Evolutionary conservation across 441 rosid genomes (phyloP).

Genomic region (Gossypium lobatum): DNA sequence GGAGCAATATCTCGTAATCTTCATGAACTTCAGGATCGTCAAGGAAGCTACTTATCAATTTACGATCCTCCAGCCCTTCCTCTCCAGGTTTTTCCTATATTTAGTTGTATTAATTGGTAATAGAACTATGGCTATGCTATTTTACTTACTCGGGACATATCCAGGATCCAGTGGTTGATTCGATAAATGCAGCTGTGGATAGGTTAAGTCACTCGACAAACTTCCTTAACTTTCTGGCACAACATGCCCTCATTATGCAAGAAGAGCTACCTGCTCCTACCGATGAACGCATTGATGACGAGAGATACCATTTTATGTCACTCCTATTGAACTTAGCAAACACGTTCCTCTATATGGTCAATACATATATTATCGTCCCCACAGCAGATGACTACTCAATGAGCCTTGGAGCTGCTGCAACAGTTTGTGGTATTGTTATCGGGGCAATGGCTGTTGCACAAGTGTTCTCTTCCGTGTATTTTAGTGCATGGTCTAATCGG

Average conservation of each 20-base stretch:
- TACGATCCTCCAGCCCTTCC: constrained; percentile 90
- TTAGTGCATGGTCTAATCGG: constrained; percentile 95
- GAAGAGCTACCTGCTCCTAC: constrained; percentile 80
- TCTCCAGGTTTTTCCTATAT: constrained; percentile 49
- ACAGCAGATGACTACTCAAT: constrained; percentile 92
- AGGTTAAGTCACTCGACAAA: constrained; percentile 75
- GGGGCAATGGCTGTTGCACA: constrained; percentile 99
- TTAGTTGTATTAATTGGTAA: too few species aligned
- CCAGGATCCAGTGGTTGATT: constrained; percentile 87
- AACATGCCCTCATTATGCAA: constrained; percentile 95
- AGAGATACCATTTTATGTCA: constrained; percentile 75
- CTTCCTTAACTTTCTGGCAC: constrained; percentile 84
- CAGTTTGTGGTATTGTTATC: constrained; percentile 95
- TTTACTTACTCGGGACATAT: constrained; percentile 10
- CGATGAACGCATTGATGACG: constrained; percentile 61
- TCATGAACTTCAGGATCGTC: constrained; percentile 92
- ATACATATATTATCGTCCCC: constrained; percentile 93
- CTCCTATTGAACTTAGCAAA: constrained; percentile 74
- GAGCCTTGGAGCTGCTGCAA: constrained; percentile 98
- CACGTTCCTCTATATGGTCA: constrained; percentile 97
- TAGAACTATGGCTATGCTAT: constrained; percentile 16
- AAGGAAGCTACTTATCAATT: constrained; percentile 90
- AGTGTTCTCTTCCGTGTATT: constrained; percentile 91
- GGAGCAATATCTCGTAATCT: constrained; percentile 98
- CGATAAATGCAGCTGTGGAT: constrained; percentile 80